A percentile compares a stretch with the other conserved stretches of the same genome.
Evolutionary conservation across 2,329 filamentous ascomycete genomes (phyloP).

Genomic region (Fusarium globosum): DNA sequence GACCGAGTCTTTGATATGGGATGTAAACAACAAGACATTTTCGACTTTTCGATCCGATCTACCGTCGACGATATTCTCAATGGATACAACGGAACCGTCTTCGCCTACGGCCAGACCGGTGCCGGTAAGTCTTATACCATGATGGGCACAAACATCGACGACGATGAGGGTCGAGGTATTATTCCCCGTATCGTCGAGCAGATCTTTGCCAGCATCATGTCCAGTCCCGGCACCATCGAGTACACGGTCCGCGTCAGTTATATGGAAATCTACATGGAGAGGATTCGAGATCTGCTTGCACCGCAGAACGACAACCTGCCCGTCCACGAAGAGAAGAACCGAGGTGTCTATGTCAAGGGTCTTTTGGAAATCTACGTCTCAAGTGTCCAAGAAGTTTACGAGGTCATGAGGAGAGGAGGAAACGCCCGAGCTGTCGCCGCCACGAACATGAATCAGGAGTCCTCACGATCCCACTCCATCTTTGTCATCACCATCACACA

Average conservation of each 20-base stretch:
- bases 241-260: slow-evolving; percentile 99
- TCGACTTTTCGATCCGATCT: slow-evolving; percentile 95
- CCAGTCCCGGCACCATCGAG: slow-evolving; percentile 92
- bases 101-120: slow-evolving; percentile 98
- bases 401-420: slow-evolving; percentile 94
- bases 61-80: slow-evolving; percentile 99
- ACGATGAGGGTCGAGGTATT: slow-evolving; percentile 88
- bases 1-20: slow-evolving; percentile 97
- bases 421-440: slow-evolving; percentile 90
- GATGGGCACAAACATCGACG: slow-evolving; percentile 84
- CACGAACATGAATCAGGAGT: slow-evolving; percentile 99
- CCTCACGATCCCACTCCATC: slow-evolving; percentile 97
- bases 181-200: slow-evolving; percentile 98
- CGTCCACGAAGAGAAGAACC: slow-evolving; percentile 97
- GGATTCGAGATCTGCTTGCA: slow-evolving; percentile 90
- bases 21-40: slow-evolving; percentile 91
- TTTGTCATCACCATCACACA: slow-evolving; percentile 97
- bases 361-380: slow-evolving; percentile 95
- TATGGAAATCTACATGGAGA: slow-evolving; percentile 99
- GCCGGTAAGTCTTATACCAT: slow-evolving; percentile 99
- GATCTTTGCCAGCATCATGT: slow-evolving; percentile 95
- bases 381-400: slow-evolving; percentile 94
- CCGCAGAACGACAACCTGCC: slow-evolving; percentile 96
- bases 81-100: slow-evolving; percentile 98
- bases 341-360: slow-evolving; percentile 96